A percentile compares a stretch with the other conserved stretches of the same genome.
These are phyloP conservation scores for Aspergillus alliaceus DNA, from an alignment of 2,329 filamentous ascomycete genomes.

Conservation along the genomic window DNA sequence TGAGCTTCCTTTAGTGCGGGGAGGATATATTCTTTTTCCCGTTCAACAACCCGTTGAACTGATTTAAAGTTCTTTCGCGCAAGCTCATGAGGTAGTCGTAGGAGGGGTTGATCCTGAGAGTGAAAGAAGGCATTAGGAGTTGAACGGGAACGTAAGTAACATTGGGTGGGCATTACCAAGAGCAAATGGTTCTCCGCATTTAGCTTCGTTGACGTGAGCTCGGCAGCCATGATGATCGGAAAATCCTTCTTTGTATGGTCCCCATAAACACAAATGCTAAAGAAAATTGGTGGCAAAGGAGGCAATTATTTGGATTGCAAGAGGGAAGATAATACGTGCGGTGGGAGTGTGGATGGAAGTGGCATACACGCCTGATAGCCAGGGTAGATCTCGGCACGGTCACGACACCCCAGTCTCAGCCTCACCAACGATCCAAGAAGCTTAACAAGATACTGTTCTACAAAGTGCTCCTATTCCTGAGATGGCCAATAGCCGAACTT, in stretches of 20 bases:
- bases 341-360: neutral
- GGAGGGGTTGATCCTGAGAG: conserved; percentile 81
- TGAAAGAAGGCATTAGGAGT: conserved; percentile 6
- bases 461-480: no score
- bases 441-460: no score
- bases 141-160: conserved; percentile 8
- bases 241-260: neutral
- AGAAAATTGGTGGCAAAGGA: no score
- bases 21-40: conserved; percentile 48
- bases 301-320: no score
- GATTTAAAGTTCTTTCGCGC: conserved; percentile 92
- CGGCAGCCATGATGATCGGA: conserved; percentile 37
- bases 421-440: no score
- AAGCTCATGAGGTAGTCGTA: conserved; percentile 89
- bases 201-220: conserved; percentile 49
- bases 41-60: conserved; percentile 52
- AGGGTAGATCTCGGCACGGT: neutral
- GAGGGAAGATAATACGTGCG: no score
- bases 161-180: conserved; percentile 35
- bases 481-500: no score
- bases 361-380: no score
- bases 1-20: conserved; percentile 52
- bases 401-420: neutral
- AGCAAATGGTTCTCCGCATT: conserved; percentile 52
- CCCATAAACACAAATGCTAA: no score